Evolutionary conservation across 805 yeast genomes (phyloP).

Genomic region (Candida bentonensis): DNA sequence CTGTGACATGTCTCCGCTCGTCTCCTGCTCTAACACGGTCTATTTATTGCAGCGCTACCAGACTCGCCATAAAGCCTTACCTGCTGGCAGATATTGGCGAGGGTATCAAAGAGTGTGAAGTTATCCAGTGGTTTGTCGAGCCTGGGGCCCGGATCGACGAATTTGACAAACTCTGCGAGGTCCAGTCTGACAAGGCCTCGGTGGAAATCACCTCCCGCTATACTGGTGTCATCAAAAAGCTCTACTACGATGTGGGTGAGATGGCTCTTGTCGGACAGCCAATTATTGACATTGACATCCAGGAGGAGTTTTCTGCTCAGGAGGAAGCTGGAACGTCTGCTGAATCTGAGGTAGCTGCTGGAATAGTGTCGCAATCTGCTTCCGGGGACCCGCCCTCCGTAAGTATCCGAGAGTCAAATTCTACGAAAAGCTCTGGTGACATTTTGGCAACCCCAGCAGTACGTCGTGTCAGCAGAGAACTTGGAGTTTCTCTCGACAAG

Average conservation of each 20-base stretch:
- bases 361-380: neutral
- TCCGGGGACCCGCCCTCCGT: neutral
- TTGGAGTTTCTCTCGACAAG: constrained; percentile 12
- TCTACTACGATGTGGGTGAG: constrained; percentile 22
- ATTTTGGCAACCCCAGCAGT: constrained; percentile 23
- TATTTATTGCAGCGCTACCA: too few relatives aligned
- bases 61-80: constrained; percentile 11
- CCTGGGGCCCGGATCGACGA: constrained; percentile 22
- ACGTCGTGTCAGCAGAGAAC: constrained; percentile 18
- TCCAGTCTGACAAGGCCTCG: constrained; percentile 23
- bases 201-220: constrained; percentile 24
- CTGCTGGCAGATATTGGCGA: constrained; percentile 23
- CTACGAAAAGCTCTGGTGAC: constrained; percentile 3
- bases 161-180: constrained; percentile 23
- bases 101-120: constrained; percentile 24
- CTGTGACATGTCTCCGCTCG: too few relatives aligned
- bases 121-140: constrained; percentile 24
- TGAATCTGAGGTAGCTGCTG: neutral
- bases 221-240: constrained; percentile 19
- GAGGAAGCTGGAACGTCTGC: constrained; percentile 3
- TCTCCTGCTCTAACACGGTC: too few relatives aligned
- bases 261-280: constrained; percentile 24
- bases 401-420: neutral
- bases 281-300: constrained; percentile 20
- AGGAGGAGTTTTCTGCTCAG: constrained; percentile 6